Conservation (phyloP, 352 stramenopile species). For the Phytophthora citricola region DNA sequence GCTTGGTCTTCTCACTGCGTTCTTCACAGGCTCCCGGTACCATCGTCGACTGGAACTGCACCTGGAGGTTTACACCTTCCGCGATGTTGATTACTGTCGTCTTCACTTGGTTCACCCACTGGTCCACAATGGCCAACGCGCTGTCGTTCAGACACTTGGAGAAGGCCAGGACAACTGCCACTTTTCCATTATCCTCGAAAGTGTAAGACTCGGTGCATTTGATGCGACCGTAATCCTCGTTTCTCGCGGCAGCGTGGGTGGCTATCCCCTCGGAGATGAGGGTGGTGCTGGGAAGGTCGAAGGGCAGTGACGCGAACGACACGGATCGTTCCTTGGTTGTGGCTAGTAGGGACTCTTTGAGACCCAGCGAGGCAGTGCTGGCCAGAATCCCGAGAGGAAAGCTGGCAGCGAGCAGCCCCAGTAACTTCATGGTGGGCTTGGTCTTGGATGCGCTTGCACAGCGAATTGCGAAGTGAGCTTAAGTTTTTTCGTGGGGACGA, state of each 20-base stretch:
- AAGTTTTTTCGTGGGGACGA: too few species aligned
- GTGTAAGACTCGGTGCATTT: slow-evolving; percentile 18
- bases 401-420: slow-evolving; percentile 21
- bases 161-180: slow-evolving; percentile 64
- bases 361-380: slow-evolving; percentile 18
- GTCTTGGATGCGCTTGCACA: too few species aligned
- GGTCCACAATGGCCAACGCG: slow-evolving; percentile 45
- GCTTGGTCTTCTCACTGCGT: slow-evolving; percentile 35
- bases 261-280: slow-evolving; percentile 26
- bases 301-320: slow-evolving; percentile 27
- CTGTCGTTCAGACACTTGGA: slow-evolving; percentile 65
- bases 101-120: slow-evolving; percentile 53
- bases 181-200: slow-evolving; percentile 20
- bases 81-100: slow-evolving; percentile 9
- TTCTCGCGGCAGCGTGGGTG: slow-evolving; percentile 4
- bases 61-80: background rate
- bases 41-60: slow-evolving; percentile 50
- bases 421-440: slow-evolving; percentile 21
- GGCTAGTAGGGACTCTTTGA: slow-evolving; percentile 34
- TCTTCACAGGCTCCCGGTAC: slow-evolving; percentile 51
- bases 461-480: too few species aligned
- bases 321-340: slow-evolving; percentile 21
- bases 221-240: slow-evolving; percentile 12
- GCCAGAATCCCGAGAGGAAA: slow-evolving; percentile 18
- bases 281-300: slow-evolving; percentile 21